Percentiles rank a stretch among this genome's conserved stretches.
phyloP scores from a whole-genome alignment of 257 asterid genomes.

The Solanum gracilifrons region DNA sequence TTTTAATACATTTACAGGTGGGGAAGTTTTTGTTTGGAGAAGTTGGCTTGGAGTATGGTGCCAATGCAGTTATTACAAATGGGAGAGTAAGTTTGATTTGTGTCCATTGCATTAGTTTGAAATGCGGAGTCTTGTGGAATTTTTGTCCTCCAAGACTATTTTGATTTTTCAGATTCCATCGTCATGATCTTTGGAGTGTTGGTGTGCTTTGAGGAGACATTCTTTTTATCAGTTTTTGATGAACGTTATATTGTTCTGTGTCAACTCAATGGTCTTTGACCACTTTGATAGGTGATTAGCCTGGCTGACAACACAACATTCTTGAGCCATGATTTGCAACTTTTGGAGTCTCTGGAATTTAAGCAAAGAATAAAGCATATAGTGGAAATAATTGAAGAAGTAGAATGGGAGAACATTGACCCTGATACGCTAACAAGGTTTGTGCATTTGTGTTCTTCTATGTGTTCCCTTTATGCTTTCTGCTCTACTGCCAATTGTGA shows the following conservation, averaged over 20 bases:
- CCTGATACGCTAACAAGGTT: slow-evolving; percentile 92
- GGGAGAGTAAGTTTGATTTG: slow-evolving; percentile 71
- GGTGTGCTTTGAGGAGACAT: neutral
- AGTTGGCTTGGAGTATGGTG: slow-evolving; percentile 58
- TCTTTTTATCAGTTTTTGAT: neutral
- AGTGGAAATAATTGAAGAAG: slow-evolving; percentile 75
- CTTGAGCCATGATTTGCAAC: slow-evolving; percentile 84
- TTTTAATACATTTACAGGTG: slow-evolving; percentile 46
- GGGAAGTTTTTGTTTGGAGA: slow-evolving; percentile 62
- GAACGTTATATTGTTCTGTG: neutral
- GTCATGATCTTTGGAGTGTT: neutral
- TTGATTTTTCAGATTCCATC: neutral
- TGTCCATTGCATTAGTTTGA: slow-evolving; percentile 6
- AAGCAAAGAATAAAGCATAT: slow-evolving; percentile 83
- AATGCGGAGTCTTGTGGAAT: neutral
- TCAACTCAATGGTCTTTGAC: neutral
- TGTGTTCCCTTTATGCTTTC: neutral
- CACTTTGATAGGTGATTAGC: slow-evolving; percentile 50
- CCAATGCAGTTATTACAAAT: slow-evolving; percentile 84
- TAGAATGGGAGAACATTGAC: slow-evolving; percentile 73
- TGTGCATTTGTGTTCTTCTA: neutral
- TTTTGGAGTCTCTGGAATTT: slow-evolving; percentile 87
- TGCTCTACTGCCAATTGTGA: neutral
- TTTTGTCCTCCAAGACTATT: neutral
- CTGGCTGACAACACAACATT: slow-evolving; percentile 45